Percentiles rank a stretch among this genome's conserved stretches.
Conservation (phyloP, 1,284 basidiomycete species). For the Microbotryum silenes-acaulis region DNA sequence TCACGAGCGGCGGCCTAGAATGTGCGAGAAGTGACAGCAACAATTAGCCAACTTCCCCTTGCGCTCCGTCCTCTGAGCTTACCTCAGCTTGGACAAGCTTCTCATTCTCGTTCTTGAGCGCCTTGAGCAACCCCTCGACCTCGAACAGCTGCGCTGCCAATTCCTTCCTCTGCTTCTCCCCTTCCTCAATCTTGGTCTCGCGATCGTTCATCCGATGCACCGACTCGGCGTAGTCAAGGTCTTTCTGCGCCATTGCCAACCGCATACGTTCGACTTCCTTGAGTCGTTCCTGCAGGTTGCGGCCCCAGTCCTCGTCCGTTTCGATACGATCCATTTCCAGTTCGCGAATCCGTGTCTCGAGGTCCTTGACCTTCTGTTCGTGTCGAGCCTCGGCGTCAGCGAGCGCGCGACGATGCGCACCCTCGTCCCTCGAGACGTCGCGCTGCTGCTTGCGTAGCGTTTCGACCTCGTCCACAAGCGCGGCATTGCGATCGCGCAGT, state of each 20-base stretch:
- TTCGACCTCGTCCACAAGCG: conserved; percentile 24
- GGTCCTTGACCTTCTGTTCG: conserved; percentile 62
- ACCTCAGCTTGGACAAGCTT: conserved; percentile 44
- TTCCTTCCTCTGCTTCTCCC: conserved; percentile 48
- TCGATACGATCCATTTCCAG: conserved; percentile 67
- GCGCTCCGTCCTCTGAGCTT: conserved; percentile 18
- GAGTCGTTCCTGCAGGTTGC: conserved; percentile 63
- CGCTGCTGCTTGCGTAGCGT: conserved; percentile 39
- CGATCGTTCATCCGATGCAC: conserved; percentile 45
- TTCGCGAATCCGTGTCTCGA: conserved; percentile 49
- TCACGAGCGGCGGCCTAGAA: conserved; percentile 41
- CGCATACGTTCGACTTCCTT: conserved; percentile 69
- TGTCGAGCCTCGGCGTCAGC: conserved; percentile 66
- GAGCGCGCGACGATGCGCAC: conserved; percentile 65
- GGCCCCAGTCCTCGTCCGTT: conserved; percentile 65
- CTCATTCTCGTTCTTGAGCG: conserved; percentile 44
- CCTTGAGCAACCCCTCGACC: conserved; percentile 44
- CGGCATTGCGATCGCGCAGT: conserved; percentile 46
- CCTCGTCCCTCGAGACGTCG: conserved; percentile 27
- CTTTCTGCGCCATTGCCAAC: conserved; percentile 50
- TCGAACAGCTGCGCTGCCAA: conserved; percentile 42
- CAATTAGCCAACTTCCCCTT: conserved; percentile 4
- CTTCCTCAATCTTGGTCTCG: conserved; percentile 51
- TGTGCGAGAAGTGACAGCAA: too few relatives aligned
- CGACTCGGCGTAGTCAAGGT: conserved; percentile 47